A percentile compares a stretch with the other conserved stretches of the same genome.
phyloP scores from a whole-genome alignment of 2,329 filamentous ascomycete species.

The Beauveria rudraprayagi region DNA sequence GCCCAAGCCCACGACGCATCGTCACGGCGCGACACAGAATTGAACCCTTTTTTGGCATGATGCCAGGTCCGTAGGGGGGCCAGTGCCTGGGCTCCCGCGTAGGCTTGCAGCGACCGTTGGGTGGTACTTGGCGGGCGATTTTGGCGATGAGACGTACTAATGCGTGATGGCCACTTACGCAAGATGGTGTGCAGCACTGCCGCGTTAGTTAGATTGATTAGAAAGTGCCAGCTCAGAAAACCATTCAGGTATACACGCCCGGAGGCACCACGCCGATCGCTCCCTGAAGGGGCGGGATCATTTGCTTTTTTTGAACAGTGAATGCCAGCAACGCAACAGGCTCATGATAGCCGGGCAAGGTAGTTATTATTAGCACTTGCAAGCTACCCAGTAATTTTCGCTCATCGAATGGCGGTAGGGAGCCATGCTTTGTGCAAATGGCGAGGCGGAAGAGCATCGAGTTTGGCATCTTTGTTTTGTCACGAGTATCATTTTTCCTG shows the following conservation, averaged over 20 bases:
- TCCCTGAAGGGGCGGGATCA: background rate
- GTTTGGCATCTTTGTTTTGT: background rate
- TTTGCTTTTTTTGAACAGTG: background rate
- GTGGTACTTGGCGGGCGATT: background rate
- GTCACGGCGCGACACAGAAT: background rate
- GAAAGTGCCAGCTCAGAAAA: conserved; percentile 1
- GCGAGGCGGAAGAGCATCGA: background rate
- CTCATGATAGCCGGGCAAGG: background rate
- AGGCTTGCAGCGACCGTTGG: background rate
- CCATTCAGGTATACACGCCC: background rate
- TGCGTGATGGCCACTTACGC: background rate
- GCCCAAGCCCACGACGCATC: background rate
- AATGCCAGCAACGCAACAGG: background rate
- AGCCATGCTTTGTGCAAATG: background rate
- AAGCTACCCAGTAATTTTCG: too few relatives aligned
- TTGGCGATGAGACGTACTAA: background rate
- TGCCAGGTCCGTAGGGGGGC: background rate
- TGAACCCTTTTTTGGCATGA: background rate
- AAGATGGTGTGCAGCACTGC: conserved; percentile 5
- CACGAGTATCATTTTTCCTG: background rate
- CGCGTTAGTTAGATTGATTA: background rate
- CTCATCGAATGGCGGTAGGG: background rate
- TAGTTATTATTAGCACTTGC: background rate
- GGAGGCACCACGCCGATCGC: background rate
- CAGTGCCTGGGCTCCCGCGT: background rate